phyloP scores from a whole-genome alignment of 768 basidiomycete genomes.

The Mycena polygramma region DNA sequence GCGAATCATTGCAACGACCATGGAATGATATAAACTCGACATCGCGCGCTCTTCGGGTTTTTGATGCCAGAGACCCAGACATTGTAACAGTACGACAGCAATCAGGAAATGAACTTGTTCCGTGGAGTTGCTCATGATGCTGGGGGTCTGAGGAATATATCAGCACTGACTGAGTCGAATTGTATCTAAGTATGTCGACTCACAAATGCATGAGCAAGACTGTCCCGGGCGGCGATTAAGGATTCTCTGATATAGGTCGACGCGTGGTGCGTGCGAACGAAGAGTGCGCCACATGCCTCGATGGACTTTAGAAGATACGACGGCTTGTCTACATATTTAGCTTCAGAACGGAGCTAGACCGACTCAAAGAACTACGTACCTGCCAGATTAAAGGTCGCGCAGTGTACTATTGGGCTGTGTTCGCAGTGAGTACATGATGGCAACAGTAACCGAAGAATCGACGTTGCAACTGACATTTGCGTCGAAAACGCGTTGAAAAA shows the following conservation, averaged over 20 bases:
- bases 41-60: constrained; percentile 40
- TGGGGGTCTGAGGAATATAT: background rate
- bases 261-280: constrained; percentile 64
- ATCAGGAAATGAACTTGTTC: constrained; percentile 59
- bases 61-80: constrained; percentile 69
- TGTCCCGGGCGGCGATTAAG: constrained; percentile 58
- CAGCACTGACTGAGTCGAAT: background rate
- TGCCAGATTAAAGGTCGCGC: constrained; percentile 64
- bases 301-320: constrained; percentile 65
- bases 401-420: constrained; percentile 61
- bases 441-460: too few relatives aligned
- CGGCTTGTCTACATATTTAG: constrained; percentile 50
- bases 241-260: constrained; percentile 62
- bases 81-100: constrained; percentile 65
- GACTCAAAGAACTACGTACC: constrained; percentile 21
- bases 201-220: constrained; percentile 69
- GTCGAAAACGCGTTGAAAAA: constrained; percentile 67
- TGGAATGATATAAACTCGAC: constrained; percentile 66
- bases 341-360: background rate
- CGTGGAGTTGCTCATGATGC: constrained; percentile 7
- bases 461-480: constrained; percentile 52
- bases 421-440: background rate
- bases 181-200: constrained; percentile 39
- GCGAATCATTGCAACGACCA: constrained; percentile 71
- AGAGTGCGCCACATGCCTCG: constrained; percentile 74